A percentile compares a stretch with the other conserved stretches of the same genome.
These are phyloP conservation scores for Calocera cornea DNA, from an alignment of 768 basidiomycete genomes.

Conservation along the genomic window DNA sequence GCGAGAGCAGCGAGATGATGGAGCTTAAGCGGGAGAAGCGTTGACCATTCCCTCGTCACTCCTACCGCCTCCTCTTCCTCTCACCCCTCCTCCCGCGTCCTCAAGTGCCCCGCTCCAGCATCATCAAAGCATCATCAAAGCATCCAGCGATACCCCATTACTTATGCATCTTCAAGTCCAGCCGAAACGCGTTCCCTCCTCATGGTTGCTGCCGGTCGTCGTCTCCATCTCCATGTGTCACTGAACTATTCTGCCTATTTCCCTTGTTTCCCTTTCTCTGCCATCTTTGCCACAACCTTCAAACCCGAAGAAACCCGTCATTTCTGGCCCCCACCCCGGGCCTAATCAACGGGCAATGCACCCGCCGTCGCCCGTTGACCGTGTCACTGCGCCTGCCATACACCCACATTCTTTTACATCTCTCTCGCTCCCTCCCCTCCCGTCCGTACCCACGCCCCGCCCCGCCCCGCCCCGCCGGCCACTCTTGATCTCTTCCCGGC, in stretches of 20 bases:
- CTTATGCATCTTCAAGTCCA: neutral
- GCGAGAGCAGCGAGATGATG: neutral
- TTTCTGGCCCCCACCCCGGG: too few species aligned
- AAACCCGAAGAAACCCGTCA: neutral
- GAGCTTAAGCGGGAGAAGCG: constrained; percentile 1
- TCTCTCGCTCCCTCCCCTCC: neutral
- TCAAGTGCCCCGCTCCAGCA: neutral
- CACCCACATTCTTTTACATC: neutral
- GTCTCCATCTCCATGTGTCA: neutral
- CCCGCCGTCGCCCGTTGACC: neutral
- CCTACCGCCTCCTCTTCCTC: too few species aligned
- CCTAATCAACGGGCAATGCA: neutral
- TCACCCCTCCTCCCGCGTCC: too few species aligned
- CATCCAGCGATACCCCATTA: neutral
- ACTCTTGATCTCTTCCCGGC: too few species aligned
- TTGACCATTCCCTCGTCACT: neutral
- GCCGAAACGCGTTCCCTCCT: neutral
- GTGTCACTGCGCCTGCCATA: neutral
- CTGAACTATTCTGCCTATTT: neutral
- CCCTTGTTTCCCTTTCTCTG: neutral
- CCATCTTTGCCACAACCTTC: neutral
- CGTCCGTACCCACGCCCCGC: neutral
- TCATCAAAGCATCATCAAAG: neutral
- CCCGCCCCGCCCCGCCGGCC: neutral
- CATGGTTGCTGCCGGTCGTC: neutral